A percentile compares a stretch with the other conserved stretches of the same genome.
Conservation (phyloP, 768 basidiomycete species). For the Amanita inopinata region DNA sequence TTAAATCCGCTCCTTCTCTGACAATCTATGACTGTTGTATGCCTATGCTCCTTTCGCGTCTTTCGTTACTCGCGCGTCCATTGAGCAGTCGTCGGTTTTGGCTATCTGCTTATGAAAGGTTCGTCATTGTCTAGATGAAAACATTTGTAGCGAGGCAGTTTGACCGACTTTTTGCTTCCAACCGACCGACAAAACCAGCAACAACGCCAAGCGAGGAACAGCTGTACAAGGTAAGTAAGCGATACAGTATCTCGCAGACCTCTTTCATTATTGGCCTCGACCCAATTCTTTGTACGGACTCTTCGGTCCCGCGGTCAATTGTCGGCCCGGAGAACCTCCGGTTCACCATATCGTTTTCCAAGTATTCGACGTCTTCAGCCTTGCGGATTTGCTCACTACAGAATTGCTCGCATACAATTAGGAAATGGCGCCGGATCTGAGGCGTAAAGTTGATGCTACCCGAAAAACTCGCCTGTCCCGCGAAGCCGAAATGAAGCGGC, state of each 20-base stretch:
- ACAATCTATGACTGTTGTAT: no score
- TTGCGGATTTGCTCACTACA: constrained; percentile 6
- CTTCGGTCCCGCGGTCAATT: no score
- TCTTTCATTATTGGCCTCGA: no score
- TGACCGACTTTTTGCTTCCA: no score
- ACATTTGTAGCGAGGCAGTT: no score
- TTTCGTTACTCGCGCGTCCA: no score
- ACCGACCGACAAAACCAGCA: constrained; percentile 21
- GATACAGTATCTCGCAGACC: background rate
- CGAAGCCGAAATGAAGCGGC: constrained; percentile 45
- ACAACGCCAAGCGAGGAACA: constrained; percentile 45
- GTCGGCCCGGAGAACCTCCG: no score
- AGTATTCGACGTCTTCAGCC: constrained; percentile 8
- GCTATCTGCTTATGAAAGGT: constrained; percentile 57
- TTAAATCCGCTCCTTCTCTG: no score
- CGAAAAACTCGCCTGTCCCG: constrained; percentile 41
- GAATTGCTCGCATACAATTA: constrained; percentile 17
- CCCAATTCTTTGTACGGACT: no score
- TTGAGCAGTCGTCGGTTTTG: constrained; percentile 44
- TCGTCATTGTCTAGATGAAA: constrained; percentile 18
- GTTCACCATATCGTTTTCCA: no score
- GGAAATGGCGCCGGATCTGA: constrained; percentile 58
- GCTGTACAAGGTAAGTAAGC: constrained; percentile 37
- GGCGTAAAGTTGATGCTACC: constrained; percentile 51
- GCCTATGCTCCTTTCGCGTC: no score